Conservation (phyloP, 2,329 filamentous ascomycete species). For the Cyclaneusma minus region DNA sequence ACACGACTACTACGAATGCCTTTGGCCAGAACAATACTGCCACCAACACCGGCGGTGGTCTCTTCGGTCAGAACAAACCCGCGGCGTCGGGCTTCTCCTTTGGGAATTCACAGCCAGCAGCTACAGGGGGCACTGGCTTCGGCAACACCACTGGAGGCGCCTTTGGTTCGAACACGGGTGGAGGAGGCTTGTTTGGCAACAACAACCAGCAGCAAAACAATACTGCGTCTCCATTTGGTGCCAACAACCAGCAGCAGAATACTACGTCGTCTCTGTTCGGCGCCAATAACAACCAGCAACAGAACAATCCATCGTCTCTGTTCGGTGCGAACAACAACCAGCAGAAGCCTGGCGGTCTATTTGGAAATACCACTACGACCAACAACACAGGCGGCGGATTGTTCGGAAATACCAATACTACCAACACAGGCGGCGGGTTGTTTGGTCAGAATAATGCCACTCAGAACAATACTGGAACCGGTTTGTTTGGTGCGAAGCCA, state of each 20-base stretch:
- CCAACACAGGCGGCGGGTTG: slow-evolving; percentile 12
- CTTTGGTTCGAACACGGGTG: slow-evolving; percentile 12
- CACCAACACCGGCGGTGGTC: slow-evolving; percentile 17
- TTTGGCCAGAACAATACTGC: slow-evolving; percentile 29
- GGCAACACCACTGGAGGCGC: slow-evolving; percentile 1
- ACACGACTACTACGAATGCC: slow-evolving; percentile 21
- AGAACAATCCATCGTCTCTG: slow-evolving; percentile 20
- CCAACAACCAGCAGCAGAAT: slow-evolving; percentile 26
- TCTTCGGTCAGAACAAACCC: slow-evolving; percentile 24
- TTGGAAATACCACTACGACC: slow-evolving; percentile 20
- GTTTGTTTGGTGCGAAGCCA: slow-evolving; percentile 11
- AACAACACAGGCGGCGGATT: slow-evolving; percentile 21
- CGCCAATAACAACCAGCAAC: slow-evolving; percentile 20
- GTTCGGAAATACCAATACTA: slow-evolving; percentile 23
- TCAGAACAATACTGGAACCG: slow-evolving; percentile 17
- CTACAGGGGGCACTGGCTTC: slow-evolving; percentile 3
- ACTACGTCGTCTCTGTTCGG: slow-evolving; percentile 22
- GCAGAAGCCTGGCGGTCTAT: slow-evolving; percentile 25
- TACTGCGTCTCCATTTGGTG: slow-evolving; percentile 20
- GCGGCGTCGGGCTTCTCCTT: slow-evolving; percentile 20
- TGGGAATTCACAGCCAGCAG: slow-evolving; percentile 8
- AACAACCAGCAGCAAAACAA: slow-evolving; percentile 14
- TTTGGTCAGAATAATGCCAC: slow-evolving; percentile 8
- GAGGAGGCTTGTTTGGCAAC: slow-evolving; percentile 23
- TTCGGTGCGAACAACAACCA: slow-evolving; percentile 22